Percentiles rank a stretch among this genome's conserved stretches.
Conservation (phyloP, 345 rosid genomes). For the Sonneratia caseolaris region DNA sequence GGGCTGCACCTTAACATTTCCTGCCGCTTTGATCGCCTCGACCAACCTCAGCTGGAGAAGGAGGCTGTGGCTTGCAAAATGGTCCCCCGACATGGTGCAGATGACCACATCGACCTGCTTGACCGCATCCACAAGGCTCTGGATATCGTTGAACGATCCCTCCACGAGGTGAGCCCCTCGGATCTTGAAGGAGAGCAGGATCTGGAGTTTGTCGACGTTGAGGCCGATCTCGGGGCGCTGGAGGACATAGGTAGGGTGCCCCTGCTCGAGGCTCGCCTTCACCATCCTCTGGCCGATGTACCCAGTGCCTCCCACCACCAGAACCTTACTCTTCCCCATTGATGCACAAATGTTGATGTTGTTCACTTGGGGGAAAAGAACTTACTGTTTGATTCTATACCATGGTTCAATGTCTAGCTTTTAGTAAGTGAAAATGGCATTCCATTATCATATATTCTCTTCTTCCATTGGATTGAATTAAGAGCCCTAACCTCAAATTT, state of each 20-base stretch:
- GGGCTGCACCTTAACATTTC: conserved; percentile 42
- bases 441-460: too few species aligned
- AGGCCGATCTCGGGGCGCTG: conserved; percentile 50
- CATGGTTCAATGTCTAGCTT: too few species aligned
- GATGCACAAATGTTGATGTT: too few species aligned
- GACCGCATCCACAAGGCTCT: conserved; percentile 40
- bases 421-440: too few species aligned
- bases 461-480: too few species aligned
- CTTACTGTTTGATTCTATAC: too few species aligned
- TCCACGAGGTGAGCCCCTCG: conserved; percentile 39
- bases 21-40: conserved; percentile 59
- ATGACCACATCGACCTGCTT: conserved; percentile 51
- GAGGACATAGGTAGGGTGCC: conserved; percentile 48
- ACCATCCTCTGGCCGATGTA: conserved; percentile 53
- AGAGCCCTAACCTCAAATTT: too few species aligned
- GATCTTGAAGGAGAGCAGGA: conserved; percentile 36
- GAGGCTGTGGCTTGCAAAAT: conserved; percentile 43
- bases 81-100: conserved; percentile 57
- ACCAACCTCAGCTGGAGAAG: conserved; percentile 48
- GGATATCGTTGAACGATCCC: conserved; percentile 38
- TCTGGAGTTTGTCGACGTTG: conserved; percentile 53
- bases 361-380: too few species aligned
- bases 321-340: conserved; percentile 36
- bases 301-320: conserved; percentile 59
- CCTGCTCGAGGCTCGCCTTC: conserved; percentile 41